These are phyloP conservation scores for Dactylis glomerata DNA, from an alignment of 176 grass and related monocot genomes.

Conservation along the genomic window DNA sequence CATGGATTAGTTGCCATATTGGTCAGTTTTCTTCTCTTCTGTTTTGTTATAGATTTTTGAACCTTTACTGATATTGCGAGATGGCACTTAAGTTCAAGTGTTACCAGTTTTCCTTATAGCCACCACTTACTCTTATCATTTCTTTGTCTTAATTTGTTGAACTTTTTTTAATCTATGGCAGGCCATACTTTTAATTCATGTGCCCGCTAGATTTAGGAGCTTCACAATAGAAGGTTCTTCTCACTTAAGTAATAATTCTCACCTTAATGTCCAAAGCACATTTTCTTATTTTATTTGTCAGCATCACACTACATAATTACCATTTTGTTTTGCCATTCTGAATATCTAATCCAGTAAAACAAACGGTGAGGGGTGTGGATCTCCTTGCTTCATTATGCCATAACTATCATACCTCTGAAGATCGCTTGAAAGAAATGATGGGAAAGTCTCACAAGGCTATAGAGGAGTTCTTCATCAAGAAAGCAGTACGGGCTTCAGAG, in stretches of 20 bases:
- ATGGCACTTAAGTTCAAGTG: conserved; percentile 7
- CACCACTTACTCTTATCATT: not conserved
- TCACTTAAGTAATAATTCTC: conserved; percentile 61
- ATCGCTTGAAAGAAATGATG: conserved; percentile 70
- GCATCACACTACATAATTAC: conserved; percentile 7
- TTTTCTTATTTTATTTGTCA: conserved; percentile 13
- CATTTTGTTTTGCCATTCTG: conserved; percentile 21
- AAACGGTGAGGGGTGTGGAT: conserved; percentile 68
- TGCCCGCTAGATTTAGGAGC: conserved; percentile 66
- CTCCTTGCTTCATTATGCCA: conserved; percentile 80
- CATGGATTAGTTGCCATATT: conserved; percentile 85
- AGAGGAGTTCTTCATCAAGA: conserved; percentile 51
- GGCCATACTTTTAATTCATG: conserved; percentile 91
- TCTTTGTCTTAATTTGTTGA: not conserved
- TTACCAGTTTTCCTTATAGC: not conserved
- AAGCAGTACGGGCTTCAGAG: conserved; percentile 61
- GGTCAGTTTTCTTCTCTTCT: conserved; percentile 51
- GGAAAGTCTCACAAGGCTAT: conserved; percentile 58
- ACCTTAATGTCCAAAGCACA: conserved; percentile 12
- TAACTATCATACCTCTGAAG: conserved; percentile 86
- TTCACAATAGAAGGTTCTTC: conserved; percentile 74
- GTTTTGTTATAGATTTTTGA: conserved; percentile 20
- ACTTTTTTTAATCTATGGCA: conserved; percentile 38
- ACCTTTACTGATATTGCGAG: not conserved
- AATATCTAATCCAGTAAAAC: conserved; percentile 58